Evolutionary conservation across 176 grass and related monocot species (phyloP), one percentile per base, ranked within the genome.

Genomic region (Bothriochloa decipiens): DNA sequence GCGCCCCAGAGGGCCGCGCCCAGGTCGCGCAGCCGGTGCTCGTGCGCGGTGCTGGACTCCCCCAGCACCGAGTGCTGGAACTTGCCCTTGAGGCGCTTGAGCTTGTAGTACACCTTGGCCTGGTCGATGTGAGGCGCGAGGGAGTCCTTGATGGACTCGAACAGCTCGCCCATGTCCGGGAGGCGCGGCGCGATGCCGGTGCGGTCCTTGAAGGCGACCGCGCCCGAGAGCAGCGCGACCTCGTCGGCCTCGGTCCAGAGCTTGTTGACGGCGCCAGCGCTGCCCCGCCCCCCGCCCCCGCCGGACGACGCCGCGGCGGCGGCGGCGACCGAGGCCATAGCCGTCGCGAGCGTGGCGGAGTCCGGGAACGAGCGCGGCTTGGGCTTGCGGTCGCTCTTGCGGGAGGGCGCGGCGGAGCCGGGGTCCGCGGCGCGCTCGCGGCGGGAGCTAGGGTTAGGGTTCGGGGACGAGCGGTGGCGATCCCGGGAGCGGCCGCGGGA

Each of bases 51-150:
- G 78, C 61, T 79, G 69, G 74, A 37, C 1, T 81, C 68, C 0
- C 50, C 22, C 6, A 46, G 57, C 13, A 64, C 33, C 1, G 74
- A 70, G 87, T 84, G 83, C 49, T 89, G 66, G 82, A 86, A 95
- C 90, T 95, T 94, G 88, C 90, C 86, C 88, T 97, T 97, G 78
- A 95, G 88, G 26, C 90, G 90, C 92, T 92, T 94, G 58, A 94
- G 92, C 87, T 97, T 97, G 90, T 97, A 97, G 81, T 89, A 91
- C 2, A 86, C 72, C 87, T 91, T 92, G 77, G 88, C 82, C 64
- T 84, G 84, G 81, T 89, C 73, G 23, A 94, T 79, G 86, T 93
- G 82, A 1, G 81, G 71, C 5, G 84, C 33, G 55, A 97, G 72
- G 47, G 65, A 76, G 41, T 58, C 87, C 82, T 37, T 84, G 33